A percentile compares a stretch with the other conserved stretches of the same genome.
Conservation (phyloP, 2,329 filamentous ascomycete genomes). For the Xylariaceae sp. region DNA sequence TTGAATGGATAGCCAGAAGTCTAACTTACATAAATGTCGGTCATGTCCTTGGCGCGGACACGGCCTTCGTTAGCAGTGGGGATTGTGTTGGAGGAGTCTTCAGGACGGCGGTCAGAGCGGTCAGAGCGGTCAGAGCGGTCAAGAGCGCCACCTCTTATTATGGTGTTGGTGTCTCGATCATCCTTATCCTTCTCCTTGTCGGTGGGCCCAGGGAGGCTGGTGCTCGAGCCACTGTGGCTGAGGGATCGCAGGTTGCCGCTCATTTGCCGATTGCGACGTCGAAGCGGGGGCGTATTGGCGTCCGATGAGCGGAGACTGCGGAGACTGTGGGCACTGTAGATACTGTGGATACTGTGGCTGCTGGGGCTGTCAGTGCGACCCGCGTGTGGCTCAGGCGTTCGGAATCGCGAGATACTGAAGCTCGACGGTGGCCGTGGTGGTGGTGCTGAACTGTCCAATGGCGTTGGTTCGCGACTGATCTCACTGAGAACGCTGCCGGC, state of each 20-base stretch:
- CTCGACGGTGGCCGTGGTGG: constrained; percentile 48
- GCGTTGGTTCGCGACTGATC: constrained; percentile 20
- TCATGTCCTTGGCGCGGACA: constrained; percentile 77
- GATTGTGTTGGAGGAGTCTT: constrained; percentile 38
- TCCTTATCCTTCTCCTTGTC: constrained; percentile 18
- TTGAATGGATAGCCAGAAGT: background rate
- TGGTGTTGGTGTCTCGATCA: constrained; percentile 34
- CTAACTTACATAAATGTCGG: constrained; percentile 84
- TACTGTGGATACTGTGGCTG: constrained; percentile 35
- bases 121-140: constrained; percentile 30
- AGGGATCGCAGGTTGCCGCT: constrained; percentile 73
- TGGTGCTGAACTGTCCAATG: constrained; percentile 28
- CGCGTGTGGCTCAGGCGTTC: constrained; percentile 48
- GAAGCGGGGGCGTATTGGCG: constrained; percentile 58
- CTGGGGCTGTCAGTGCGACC: constrained; percentile 60
- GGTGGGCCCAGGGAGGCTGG: constrained; percentile 24
- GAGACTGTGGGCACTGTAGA: constrained; percentile 3
- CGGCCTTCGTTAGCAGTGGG: constrained; percentile 84
- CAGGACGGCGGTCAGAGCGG: constrained; percentile 27
- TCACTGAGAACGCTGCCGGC: constrained; percentile 32
- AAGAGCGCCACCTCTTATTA: constrained; percentile 31
- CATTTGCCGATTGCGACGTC: constrained; percentile 60
- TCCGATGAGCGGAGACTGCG: constrained; percentile 41
- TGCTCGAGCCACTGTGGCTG: constrained; percentile 48
- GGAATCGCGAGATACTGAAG: constrained; percentile 46